These are phyloP conservation scores for Plasmodium gallinaceum DNA, from an alignment of 169 alveolate species.

Conservation along the genomic window DNA sequence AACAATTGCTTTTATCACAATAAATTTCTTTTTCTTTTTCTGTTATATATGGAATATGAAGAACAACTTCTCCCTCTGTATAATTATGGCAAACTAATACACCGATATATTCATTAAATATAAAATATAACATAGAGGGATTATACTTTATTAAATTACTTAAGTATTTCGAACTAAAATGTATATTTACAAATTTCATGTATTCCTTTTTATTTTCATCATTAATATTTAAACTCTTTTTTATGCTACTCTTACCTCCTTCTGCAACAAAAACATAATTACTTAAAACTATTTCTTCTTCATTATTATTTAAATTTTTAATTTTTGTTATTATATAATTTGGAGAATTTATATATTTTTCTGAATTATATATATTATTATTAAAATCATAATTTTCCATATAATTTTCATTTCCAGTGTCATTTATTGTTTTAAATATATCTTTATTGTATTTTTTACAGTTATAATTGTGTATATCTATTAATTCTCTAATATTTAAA, in stretches of 20 bases:
- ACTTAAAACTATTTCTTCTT: slow-evolving; percentile 83
- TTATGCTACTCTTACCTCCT: slow-evolving; percentile 80
- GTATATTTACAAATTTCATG: slow-evolving; percentile 90
- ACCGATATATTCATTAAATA: slow-evolving; percentile 86
- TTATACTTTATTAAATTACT: slow-evolving; percentile 81
- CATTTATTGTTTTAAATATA: neutral
- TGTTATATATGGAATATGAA: slow-evolving; percentile 92
- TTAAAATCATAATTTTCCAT: neutral
- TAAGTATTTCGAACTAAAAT: slow-evolving; percentile 86
- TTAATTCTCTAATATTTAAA: neutral
- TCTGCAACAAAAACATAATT: slow-evolving; percentile 84
- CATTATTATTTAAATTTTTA: slow-evolving; percentile 43
- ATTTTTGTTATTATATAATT: slow-evolving; percentile 36
- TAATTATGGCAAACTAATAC: slow-evolving; percentile 92
- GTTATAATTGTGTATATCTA: neutral
- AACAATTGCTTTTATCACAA: slow-evolving; percentile 62
- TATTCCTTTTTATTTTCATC: slow-evolving; percentile 78
- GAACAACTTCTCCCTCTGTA: slow-evolving; percentile 91
- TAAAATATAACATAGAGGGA: slow-evolving; percentile 91
- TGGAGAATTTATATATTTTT: neutral
- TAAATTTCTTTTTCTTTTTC: slow-evolving; percentile 78
- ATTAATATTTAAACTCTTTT: slow-evolving; percentile 41
- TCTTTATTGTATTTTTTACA: neutral
- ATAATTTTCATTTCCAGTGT: neutral
- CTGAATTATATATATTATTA: slow-evolving; percentile 1